phyloP scores from a whole-genome alignment of 73 alveolate genomes.

The Paramecium caudatum region DNA sequence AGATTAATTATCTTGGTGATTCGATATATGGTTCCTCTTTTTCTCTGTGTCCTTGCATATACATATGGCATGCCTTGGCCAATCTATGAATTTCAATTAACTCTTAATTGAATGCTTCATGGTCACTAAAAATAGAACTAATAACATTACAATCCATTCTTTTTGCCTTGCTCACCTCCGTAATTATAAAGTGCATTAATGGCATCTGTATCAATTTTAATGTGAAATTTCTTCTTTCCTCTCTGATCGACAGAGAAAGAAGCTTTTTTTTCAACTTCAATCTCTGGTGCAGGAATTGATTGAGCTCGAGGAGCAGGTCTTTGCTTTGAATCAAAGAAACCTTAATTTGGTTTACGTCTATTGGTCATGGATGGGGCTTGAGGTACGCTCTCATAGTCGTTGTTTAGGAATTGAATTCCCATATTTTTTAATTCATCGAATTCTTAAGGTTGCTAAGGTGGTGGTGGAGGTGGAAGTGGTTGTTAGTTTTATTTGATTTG shows the following conservation, averaged over 20 bases:
- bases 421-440: conserved; percentile 52
- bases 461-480: not conserved
- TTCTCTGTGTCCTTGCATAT: conserved; percentile 49
- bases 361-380: conserved; percentile 58
- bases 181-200: conserved; percentile 51
- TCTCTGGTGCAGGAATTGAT: not conserved
- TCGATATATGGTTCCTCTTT: conserved; percentile 1
- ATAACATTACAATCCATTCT: conserved; percentile 22
- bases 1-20: not conserved
- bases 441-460: not conserved
- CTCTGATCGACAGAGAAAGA: conserved; percentile 34
- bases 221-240: conserved; percentile 51
- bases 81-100: conserved; percentile 22
- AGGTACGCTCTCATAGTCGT: conserved; percentile 60
- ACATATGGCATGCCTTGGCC: conserved; percentile 26
- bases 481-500: not conserved
- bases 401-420: conserved; percentile 42
- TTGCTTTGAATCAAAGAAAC: not conserved
- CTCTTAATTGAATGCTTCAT: conserved; percentile 44
- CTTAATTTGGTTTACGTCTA: not conserved
- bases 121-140: not conserved
- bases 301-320: conserved; percentile 19
- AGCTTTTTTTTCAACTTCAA: not conserved
- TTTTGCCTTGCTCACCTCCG: conserved; percentile 63
- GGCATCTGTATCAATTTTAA: conserved; percentile 54